Base-by-base conservation (phyloP, 164 flowering plant genomes). In the Akebia trifoliata region DNA sequence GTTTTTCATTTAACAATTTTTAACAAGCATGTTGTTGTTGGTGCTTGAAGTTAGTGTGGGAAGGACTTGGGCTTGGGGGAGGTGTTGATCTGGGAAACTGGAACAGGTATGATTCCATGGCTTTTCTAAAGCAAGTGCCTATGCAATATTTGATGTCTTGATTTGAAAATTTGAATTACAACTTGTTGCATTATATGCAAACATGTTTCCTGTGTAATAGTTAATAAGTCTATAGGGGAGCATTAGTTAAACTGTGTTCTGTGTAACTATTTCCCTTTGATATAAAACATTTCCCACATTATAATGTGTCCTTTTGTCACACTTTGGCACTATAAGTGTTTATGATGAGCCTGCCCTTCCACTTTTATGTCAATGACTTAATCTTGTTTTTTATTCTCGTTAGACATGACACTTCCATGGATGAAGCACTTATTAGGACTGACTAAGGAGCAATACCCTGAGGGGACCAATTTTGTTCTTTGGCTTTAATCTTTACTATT, bases 11-110 rank as follows among this genome's bases (percentile, higher is more conserved):
- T 54, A 12, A 20, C 29, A 4, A 15, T 54, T 61, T 30, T 10
- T 28, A 14, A 40, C 38, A 24, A 48, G 39, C 28, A 18, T 12
- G n/a, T 9, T 72, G 61, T 43, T 50, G 6, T 14, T 53, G 36
- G n/a, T 63, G 22, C 32, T 62, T 75, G 63, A 44, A 87, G 97
- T 69, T 91, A 55, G 61, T 88, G 45, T 86, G 87, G 87, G 78
- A 83, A 76, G 98, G 98, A 57, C 95, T 88, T 57, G 98, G 95
- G 29, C 84, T 88, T 56, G 87, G 81, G 55, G 93, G 85, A 48
- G 83, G 72, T 51, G 69, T 49, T 63, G 68, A 76, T n/a, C 72
- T 85, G 11, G 97, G 97, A 59, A 77, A 65, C 44, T 90, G 97
- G 97, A 79, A 64, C 73, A 76, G 87, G 95, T 78, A 74, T 4